Conservation (phyloP, 2,329 filamentous ascomycete species). For the Biscogniauxia marginata region DNA sequence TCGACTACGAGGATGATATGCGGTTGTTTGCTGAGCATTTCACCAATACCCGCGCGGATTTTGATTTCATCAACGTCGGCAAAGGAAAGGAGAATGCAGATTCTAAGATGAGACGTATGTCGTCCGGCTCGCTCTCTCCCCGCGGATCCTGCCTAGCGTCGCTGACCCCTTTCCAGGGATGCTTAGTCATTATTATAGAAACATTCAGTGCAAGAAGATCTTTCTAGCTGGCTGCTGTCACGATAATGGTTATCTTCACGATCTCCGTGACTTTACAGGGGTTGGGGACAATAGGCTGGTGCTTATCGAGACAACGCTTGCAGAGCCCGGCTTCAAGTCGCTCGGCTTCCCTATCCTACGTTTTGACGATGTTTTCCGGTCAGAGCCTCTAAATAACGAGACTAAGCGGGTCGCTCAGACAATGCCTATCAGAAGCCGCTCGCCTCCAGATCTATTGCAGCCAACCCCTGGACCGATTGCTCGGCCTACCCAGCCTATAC, state of each 20-base stretch:
- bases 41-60: conserved; percentile 34
- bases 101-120: conserved; percentile 33
- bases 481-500: conserved; percentile 20
- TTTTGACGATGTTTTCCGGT: conserved; percentile 33
- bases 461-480: conserved; percentile 22
- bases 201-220: conserved; percentile 34
- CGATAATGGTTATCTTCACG: conserved; percentile 36
- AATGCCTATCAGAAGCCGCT: conserved; percentile 20
- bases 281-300: conserved; percentile 24
- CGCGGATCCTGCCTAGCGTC: not conserved
- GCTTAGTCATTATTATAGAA: conserved; percentile 35
- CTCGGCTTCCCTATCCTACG: conserved; percentile 33
- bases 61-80: conserved; percentile 37
- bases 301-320: conserved; percentile 34
- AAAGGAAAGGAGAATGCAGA: conserved; percentile 36
- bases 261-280: conserved; percentile 34
- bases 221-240: conserved; percentile 35
- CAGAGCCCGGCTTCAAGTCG: conserved; percentile 31
- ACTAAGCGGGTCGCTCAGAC: conserved; percentile 22
- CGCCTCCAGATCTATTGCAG: conserved; percentile 14
- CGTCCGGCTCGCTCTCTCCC: not conserved
- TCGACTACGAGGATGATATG: conserved; percentile 32
- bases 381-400: conserved; percentile 32
- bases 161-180: conserved; percentile 25
- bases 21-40: conserved; percentile 34